Conservation (phyloP, 495 filamentous ascomycete species). For the Penicillium cinerascens region DNA sequence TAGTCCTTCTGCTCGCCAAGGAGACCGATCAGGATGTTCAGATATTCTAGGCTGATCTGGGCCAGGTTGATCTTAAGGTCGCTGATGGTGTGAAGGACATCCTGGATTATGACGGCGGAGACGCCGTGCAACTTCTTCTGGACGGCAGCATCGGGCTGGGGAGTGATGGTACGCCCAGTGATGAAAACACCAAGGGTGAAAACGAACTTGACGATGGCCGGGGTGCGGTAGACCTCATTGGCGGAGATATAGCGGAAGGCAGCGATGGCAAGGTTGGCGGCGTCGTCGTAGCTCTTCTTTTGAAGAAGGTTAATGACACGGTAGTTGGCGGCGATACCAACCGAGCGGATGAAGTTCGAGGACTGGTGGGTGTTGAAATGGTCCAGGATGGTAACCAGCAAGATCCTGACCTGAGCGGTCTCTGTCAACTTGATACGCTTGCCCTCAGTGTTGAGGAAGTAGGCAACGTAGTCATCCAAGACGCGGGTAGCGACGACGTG, state of each 20-base stretch:
- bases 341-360: conserved; percentile 34
- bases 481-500: conserved; percentile 17
- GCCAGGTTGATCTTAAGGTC: conserved; percentile 29
- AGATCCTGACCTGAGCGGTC: conserved; percentile 23
- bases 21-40: conserved; percentile 33
- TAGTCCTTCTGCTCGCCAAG: conserved; percentile 39
- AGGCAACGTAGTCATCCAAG: conserved; percentile 22
- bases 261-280: conserved; percentile 30
- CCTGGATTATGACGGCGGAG: conserved; percentile 22
- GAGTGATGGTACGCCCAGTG: conserved; percentile 19
- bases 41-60: conserved; percentile 25
- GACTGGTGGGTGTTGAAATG: conserved; percentile 33
- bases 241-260: conserved; percentile 32
- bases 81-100: conserved; percentile 22
- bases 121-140: conserved; percentile 21
- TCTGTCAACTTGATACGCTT: conserved; percentile 28
- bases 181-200: conserved; percentile 29
- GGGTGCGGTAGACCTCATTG: conserved; percentile 21
- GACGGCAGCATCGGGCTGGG: conserved; percentile 11
- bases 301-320: conserved; percentile 28
- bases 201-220: conserved; percentile 28
- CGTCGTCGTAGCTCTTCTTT: conserved; percentile 22
- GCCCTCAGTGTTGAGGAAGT: conserved; percentile 32
- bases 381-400: conserved; percentile 26
- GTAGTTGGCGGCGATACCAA: conserved; percentile 34